Percentiles rank a stretch among this genome's conserved stretches.
Evolutionary conservation across 2,329 filamentous ascomycete genomes (phyloP).

Genomic region (Phialemonium atrogriseum): DNA sequence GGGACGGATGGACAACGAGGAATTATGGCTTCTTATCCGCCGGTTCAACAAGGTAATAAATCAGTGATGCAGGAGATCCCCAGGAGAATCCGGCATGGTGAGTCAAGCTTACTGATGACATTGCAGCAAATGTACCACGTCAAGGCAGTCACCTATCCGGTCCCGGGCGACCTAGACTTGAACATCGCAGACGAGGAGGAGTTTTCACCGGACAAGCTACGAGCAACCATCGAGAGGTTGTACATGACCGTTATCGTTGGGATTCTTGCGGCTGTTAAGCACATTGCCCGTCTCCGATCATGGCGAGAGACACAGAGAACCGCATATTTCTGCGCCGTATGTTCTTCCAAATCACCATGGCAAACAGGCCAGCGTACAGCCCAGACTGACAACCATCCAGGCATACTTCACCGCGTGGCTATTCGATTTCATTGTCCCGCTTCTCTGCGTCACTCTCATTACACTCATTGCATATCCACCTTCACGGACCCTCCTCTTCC

Average conservation of each 20-base stretch:
- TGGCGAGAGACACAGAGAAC: conserved; percentile 70
- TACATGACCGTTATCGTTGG: conserved; percentile 73
- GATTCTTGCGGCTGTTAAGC: conserved; percentile 59
- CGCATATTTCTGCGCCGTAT: conserved; percentile 47
- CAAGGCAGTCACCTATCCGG: conserved; percentile 52
- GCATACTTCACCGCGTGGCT: conserved; percentile 58
- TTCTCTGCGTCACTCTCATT: conserved; percentile 50
- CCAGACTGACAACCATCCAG: too few relatives aligned
- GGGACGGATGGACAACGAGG: conserved; percentile 61
- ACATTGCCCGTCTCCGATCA: conserved; percentile 66
- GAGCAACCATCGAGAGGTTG: conserved; percentile 67
- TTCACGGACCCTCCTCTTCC: conserved; percentile 58
- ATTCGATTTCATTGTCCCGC: conserved; percentile 61
- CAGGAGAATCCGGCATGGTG: too few relatives aligned
- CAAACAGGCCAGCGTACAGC: conserved; percentile 6
- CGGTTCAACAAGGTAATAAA: conserved; percentile 68
- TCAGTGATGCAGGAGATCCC: too few relatives aligned
- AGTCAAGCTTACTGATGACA: conserved; percentile 8
- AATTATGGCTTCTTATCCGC: conserved; percentile 63
- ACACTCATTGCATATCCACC: conserved; percentile 58
- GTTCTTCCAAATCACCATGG: conserved; percentile 30
- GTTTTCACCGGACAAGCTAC: conserved; percentile 76
- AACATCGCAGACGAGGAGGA: conserved; percentile 77
- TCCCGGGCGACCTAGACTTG: conserved; percentile 65
- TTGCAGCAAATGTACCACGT: conserved; percentile 52